A percentile compares a stretch with the other conserved stretches of the same genome.
Evolutionary conservation across 805 yeast species (phyloP).

Genomic region (Jamesozyma rosinii): DNA sequence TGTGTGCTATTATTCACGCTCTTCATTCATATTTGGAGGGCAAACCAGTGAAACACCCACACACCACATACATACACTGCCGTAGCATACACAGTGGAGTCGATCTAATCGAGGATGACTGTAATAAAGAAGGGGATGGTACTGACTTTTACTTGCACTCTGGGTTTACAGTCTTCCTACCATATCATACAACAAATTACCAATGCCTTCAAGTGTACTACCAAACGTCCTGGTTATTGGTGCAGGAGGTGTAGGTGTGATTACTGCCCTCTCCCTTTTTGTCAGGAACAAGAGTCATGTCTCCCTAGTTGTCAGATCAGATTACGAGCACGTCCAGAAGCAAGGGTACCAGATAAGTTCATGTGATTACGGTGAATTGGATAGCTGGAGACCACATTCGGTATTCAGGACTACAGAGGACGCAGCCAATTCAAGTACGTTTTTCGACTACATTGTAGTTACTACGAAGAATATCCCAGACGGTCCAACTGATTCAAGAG

Average conservation of each 20-base stretch:
- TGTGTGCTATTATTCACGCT: too few relatives aligned
- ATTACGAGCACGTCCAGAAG: slow-evolving; percentile 42
- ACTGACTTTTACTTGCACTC: too few relatives aligned
- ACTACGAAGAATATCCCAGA: slow-evolving; percentile 67
- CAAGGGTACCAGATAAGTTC: slow-evolving; percentile 55
- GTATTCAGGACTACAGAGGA: slow-evolving; percentile 37
- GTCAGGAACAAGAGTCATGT: slow-evolving; percentile 41
- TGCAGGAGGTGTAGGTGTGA: slow-evolving; percentile 80
- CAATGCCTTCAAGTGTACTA: neutral
- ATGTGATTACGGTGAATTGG: slow-evolving; percentile 48
- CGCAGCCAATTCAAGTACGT: slow-evolving; percentile 34
- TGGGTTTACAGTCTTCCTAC: too few relatives aligned
- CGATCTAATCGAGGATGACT: too few relatives aligned
- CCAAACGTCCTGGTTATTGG: slow-evolving; percentile 55
- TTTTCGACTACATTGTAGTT: slow-evolving; percentile 52
- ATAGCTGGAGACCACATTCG: slow-evolving; percentile 51
- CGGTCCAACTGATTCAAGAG: slow-evolving; percentile 33
- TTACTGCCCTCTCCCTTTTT: slow-evolving; percentile 57
- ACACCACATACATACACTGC: too few relatives aligned
- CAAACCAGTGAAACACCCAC: too few relatives aligned
- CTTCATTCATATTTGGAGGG: too few relatives aligned
- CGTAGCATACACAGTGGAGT: too few relatives aligned
- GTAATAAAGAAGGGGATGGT: too few relatives aligned
- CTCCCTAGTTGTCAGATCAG: slow-evolving; percentile 57
- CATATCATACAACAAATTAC: too few relatives aligned